Conservation (phyloP, 1,284 basidiomycete genomes). For the Tausonia pullulans region DNA sequence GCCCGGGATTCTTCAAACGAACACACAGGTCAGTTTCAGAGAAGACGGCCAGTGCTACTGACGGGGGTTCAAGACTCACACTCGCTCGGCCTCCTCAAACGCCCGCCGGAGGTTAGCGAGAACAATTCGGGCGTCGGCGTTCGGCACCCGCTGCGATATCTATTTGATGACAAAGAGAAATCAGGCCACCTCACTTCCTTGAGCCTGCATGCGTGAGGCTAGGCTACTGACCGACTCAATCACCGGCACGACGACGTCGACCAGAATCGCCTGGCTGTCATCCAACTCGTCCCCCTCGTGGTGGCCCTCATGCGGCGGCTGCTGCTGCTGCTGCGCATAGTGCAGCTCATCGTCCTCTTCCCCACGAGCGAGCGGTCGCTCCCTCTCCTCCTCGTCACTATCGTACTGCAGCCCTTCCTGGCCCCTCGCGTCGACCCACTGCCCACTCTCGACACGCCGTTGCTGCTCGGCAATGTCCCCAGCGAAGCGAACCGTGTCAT, state of each 20-base stretch:
- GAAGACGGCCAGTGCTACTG: not conserved
- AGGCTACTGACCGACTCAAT: constrained; percentile 64
- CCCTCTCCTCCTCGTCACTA: constrained; percentile 10
- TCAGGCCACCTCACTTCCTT: not conserved
- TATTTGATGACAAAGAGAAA: constrained; percentile 16
- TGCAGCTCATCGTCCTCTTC: no score
- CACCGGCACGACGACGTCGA: constrained; percentile 86
- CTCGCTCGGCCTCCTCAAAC: constrained; percentile 80
- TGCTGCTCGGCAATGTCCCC: constrained; percentile 9
- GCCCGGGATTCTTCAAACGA: constrained; percentile 29
- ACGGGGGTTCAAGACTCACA: constrained; percentile 26
- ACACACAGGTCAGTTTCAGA: not conserved
- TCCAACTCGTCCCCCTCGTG: constrained; percentile 44
- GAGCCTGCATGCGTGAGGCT: not conserved
- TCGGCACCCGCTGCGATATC: constrained; percentile 76
- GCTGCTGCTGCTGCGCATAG: not conserved
- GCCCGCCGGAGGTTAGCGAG: constrained; percentile 74
- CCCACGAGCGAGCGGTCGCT: not conserved
- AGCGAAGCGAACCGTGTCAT: constrained; percentile 13
- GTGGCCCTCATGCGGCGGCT: not conserved
- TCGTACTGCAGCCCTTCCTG: constrained; percentile 11
- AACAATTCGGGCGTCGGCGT: constrained; percentile 71
- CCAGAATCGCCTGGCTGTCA: constrained; percentile 63
- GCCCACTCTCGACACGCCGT: not conserved
- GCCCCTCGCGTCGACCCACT: constrained; percentile 6